Evolutionary conservation across 116 monocot genomes (phyloP).

Genomic region (Phalaenopsis hybrid): DNA sequence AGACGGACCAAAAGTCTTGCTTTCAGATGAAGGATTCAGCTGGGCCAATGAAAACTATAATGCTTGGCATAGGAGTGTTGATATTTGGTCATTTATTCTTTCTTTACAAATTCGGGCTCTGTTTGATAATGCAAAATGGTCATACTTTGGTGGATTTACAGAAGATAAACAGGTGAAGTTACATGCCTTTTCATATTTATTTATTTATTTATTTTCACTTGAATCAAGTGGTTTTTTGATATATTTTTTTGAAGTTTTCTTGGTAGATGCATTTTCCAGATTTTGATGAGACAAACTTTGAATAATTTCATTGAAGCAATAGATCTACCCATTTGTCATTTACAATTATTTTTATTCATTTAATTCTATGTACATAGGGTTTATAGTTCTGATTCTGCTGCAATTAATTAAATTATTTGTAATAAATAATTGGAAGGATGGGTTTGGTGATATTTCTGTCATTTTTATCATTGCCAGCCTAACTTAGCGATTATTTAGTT

Average conservation of each 20-base stretch:
- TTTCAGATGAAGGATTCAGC: constrained; percentile 76
- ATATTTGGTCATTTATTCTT: constrained; percentile 85
- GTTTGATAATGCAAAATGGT: constrained; percentile 82
- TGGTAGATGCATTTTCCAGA: not conserved
- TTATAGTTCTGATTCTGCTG: not conserved
- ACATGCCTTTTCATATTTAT: not conserved
- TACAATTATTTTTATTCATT: too few species aligned
- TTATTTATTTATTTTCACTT: not conserved
- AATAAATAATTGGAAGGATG: not conserved
- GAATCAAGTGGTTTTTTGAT: not conserved
- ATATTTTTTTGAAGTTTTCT: not conserved
- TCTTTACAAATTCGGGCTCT: constrained; percentile 50
- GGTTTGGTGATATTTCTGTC: not conserved
- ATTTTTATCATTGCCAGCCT: not conserved
- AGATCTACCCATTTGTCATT: not conserved
- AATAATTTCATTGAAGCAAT: not conserved
- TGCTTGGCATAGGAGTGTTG: constrained; percentile 57
- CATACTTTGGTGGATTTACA: constrained; percentile 71
- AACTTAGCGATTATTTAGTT: not conserved
- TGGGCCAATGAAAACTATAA: constrained; percentile 89
- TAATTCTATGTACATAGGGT: too few species aligned
- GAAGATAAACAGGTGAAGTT: constrained; percentile 73
- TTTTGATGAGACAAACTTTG: constrained; percentile 1
- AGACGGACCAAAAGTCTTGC: constrained; percentile 54
- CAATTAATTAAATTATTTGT: constrained; percentile 4